Evolutionary conservation across 129 eudicot genomes (phyloP), one percentile per base, ranked within the genome.

Genomic region (Arctium lappa): DNA sequence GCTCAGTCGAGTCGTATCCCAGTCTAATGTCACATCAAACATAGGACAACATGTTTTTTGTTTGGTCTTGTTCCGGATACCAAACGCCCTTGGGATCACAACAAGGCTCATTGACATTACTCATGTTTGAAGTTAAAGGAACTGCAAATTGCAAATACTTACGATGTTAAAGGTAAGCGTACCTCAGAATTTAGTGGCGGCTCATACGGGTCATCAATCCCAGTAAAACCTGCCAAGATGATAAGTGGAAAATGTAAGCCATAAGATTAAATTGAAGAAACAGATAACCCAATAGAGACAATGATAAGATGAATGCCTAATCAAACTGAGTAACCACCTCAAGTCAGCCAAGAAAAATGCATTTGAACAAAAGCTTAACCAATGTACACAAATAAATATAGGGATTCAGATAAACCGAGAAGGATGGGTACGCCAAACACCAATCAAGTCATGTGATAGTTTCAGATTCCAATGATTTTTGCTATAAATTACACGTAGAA

Each of bases 141-240:
- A 73, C 69, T 72, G 36, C 50, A 70, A 48, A 80, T 34, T 80
- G 44, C 10, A 15, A 22, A 80, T 56, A n/a, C 18, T 11, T 73
- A 73, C 27, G 27, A 40, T 6, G 12, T 63, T 69, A 27, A 34
- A 76, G 44, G 69, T 76, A 32, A 77, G 34, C 53, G 6, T 91
- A 95, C 99, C 98, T 95, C 99, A 44, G 89, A 89, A 81, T 90
- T 85, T 77, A 90, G 69, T 77, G 99, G 99, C 38, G 86, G 85
- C 89, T 93, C 99, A 84, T 95, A 95, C 3, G 98, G 99, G 82
- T 95, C 98, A 79, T 95, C 99, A 82, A 95, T 75, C 29, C 99
- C 99, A 0, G 99, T 95, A 85, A 95, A 95, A 84, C 95, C 99
- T 95, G 94, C 76, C 74, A 87, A 82, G 81, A 81, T 69, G 15